Conservation (phyloP, 805 yeast genomes). For the Blastobotrys peoriensis region DNA sequence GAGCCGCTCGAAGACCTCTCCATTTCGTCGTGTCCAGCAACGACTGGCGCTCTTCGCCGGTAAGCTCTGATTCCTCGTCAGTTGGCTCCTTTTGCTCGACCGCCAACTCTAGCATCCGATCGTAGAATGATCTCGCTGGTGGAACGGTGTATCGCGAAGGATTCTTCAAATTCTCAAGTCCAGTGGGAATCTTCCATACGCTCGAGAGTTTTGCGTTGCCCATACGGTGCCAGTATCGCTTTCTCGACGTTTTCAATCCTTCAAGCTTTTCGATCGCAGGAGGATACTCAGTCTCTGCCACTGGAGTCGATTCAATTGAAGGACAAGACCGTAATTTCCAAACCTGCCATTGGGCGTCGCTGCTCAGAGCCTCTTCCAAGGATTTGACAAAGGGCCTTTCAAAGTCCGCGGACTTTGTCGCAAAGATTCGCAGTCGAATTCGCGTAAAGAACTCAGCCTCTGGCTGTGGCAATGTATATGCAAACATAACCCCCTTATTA, state of each 20-base stretch:
- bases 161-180: slow-evolving; percentile 30
- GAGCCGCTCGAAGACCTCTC: slow-evolving; percentile 39
- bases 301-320: slow-evolving; percentile 21
- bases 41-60: slow-evolving; percentile 4
- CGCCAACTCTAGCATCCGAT: slow-evolving; percentile 8
- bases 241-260: slow-evolving; percentile 14
- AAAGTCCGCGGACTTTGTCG: slow-evolving; percentile 11
- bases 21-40: slow-evolving; percentile 29
- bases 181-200: slow-evolving; percentile 38
- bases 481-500: slow-evolving; percentile 22
- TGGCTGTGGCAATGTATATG: slow-evolving; percentile 14
- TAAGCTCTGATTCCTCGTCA: slow-evolving; percentile 15
- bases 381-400: slow-evolving; percentile 15
- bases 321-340: slow-evolving; percentile 31
- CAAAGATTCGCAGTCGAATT: not conserved
- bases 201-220: slow-evolving; percentile 29
- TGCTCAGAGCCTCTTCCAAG: slow-evolving; percentile 14
- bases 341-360: slow-evolving; percentile 28
- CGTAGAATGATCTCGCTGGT: slow-evolving; percentile 18
- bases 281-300: slow-evolving; percentile 2
- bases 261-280: slow-evolving; percentile 10
- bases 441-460: slow-evolving; percentile 18
- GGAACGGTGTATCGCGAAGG: slow-evolving; percentile 20
- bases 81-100: slow-evolving; percentile 4
- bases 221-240: slow-evolving; percentile 26